Evolutionary conservation across 164 flowering plant species (phyloP), one percentile per base, ranked within the genome.

Genomic region (Taxillus chinensis): DNA sequence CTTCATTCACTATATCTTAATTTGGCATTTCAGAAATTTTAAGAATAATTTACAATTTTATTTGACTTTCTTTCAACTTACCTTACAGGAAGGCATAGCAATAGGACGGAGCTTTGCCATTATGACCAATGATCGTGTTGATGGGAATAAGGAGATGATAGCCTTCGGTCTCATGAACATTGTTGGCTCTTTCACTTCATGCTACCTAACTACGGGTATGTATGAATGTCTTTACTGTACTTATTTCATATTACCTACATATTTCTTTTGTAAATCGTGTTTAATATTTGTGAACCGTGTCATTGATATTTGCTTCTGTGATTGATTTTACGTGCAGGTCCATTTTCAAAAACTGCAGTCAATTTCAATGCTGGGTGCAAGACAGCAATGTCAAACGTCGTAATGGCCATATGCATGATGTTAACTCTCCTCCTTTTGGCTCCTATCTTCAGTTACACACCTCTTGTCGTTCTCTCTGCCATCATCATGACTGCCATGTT

Each of bases 141-240:
- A 93, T 76, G 98, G 98, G 10, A 93, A 90, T 71, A 93, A 93
- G 56, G 98, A 93, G 74, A 93, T 90, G 89, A 68, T 86, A 12
- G 96, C 99, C 41, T 84, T 79, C 74, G 99, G 99, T 3, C 55
- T 86, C 54, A 93, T 90, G 99, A 93, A 93, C 83, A 73, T 93
- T 13, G 73, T 82, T 54, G 99, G 99, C 39, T 89, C 99, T 7
- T 75, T 74, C 56, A 81, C 88, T 66, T 90, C 96, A 0, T 90
- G 97, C 78, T 93, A 90, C 78, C 68, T 93, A 62, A 90, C 99
- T 8, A 88, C 95, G 6, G 97, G 98, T 87, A 79, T 27, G 27
- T 27, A 27, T 27, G 27, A 10, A 5, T 9, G 7, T 2, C 27
- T 27, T 27, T 27, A 27, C 27, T 27, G 27, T 0, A 27, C 27